A percentile compares a stretch with the other conserved stretches of the same genome.
phyloP scores from a whole-genome alignment of 495 filamentous ascomycete genomes.

The Aspergillus panamensis region DNA sequence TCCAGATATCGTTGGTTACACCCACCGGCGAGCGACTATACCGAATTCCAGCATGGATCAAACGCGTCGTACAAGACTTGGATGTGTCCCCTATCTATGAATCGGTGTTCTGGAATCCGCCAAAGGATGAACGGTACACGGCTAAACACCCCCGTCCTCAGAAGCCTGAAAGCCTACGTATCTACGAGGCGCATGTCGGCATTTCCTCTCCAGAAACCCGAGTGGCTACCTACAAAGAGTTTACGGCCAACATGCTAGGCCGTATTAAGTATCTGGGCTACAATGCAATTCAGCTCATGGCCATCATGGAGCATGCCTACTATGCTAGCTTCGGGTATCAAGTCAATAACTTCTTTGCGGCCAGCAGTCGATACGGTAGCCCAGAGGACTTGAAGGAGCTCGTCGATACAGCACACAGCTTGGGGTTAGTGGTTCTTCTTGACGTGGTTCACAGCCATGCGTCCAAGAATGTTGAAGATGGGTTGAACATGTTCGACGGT shows the following conservation, averaged over 20 bases:
- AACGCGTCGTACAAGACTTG: slow-evolving; percentile 90
- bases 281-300: slow-evolving; percentile 98
- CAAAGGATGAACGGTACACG: slow-evolving; percentile 63
- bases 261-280: slow-evolving; percentile 89
- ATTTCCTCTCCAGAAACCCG: slow-evolving; percentile 89
- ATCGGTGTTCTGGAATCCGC: slow-evolving; percentile 95
- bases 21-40: slow-evolving; percentile 78
- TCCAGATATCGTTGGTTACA: slow-evolving; percentile 77
- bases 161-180: slow-evolving; percentile 80
- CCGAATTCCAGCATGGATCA: slow-evolving; percentile 93
- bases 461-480: slow-evolving; percentile 93
- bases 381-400: slow-evolving; percentile 96
- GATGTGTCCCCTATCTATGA: slow-evolving; percentile 86
- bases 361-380: slow-evolving; percentile 89
- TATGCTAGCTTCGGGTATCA: slow-evolving; percentile 99
- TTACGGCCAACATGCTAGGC: slow-evolving; percentile 86
- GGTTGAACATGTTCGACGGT: slow-evolving; percentile 91
- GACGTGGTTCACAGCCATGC: slow-evolving; percentile 98
- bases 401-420: slow-evolving; percentile 86
- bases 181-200: slow-evolving; percentile 97
- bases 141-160: slow-evolving; percentile 81
- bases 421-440: slow-evolving; percentile 88
- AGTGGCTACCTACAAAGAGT: slow-evolving; percentile 94
- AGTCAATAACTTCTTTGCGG: slow-evolving; percentile 97
- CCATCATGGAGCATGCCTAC: slow-evolving; percentile 98